phyloP scores from a whole-genome alignment of 441 rosid species.

The California macrophylla region DNA sequence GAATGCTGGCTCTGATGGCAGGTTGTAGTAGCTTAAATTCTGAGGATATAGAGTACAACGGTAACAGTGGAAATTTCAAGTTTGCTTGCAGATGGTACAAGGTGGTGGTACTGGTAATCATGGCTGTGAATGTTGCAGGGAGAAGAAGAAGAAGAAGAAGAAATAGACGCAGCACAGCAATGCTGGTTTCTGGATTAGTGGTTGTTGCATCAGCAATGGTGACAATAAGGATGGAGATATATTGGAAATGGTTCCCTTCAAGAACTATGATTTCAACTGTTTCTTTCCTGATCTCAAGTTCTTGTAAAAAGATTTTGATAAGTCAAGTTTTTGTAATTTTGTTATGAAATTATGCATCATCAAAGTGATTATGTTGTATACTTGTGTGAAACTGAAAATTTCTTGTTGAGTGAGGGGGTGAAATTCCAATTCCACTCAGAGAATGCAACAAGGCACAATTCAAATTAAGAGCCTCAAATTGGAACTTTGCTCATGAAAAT shows the following conservation, averaged over 20 bases:
- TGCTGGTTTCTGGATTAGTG: background rate
- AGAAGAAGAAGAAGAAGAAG: background rate
- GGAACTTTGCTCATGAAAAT: slow-evolving; percentile 1
- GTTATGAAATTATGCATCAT: slow-evolving; percentile 7
- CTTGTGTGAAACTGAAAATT: background rate
- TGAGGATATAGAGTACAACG: background rate
- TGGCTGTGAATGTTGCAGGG: background rate
- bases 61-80: background rate
- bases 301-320: no score
- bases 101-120: background rate
- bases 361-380: background rate
- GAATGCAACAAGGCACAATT: background rate
- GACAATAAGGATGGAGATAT: background rate
- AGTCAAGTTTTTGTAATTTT: background rate
- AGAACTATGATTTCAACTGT: background rate
- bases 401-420: background rate
- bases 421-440: background rate
- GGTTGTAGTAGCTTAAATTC: background rate
- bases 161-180: background rate
- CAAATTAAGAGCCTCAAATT: background rate
- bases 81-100: background rate
- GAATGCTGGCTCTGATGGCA: background rate
- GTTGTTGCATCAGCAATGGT: background rate
- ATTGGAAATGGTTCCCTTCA: background rate
- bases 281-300: background rate